A percentile compares a stretch with the other conserved stretches of the same genome.
Conservation (phyloP, 495 filamentous ascomycete genomes). For the Articulospora tetracladia region DNA sequence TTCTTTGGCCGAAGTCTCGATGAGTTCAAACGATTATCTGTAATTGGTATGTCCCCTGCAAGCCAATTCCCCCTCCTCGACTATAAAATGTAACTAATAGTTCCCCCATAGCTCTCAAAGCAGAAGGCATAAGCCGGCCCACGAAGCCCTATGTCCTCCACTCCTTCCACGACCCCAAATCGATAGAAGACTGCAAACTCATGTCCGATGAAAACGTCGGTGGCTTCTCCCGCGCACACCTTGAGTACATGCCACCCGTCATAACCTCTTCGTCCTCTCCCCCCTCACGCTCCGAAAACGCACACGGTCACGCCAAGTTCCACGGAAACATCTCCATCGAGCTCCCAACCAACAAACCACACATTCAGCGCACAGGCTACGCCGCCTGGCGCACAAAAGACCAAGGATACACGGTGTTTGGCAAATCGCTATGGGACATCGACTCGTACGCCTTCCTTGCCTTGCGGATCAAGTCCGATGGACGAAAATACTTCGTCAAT, state of each 20-base stretch:
- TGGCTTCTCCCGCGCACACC: slow-evolving; percentile 68
- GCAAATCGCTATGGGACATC: slow-evolving; percentile 78
- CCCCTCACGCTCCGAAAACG: slow-evolving; percentile 33
- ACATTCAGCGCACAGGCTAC: slow-evolving; percentile 74
- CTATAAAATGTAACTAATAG: not conserved
- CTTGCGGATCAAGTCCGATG: slow-evolving; percentile 86
- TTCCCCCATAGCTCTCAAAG: slow-evolving; percentile 20
- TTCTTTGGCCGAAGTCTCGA: slow-evolving; percentile 28
- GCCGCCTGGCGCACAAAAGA: slow-evolving; percentile 80
- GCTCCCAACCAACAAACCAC: slow-evolving; percentile 67
- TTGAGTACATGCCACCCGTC: slow-evolving; percentile 60
- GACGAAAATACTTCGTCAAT: slow-evolving; percentile 89
- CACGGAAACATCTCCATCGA: slow-evolving; percentile 84
- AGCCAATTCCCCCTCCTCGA: not conserved
- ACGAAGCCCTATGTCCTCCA: slow-evolving; percentile 55
- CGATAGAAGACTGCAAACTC: slow-evolving; percentile 65
- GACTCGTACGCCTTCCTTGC: slow-evolving; percentile 86
- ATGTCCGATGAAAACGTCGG: slow-evolving; percentile 87
- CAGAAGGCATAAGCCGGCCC: slow-evolving; percentile 26
- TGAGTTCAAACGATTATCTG: slow-evolving; percentile 24
- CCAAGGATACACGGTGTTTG: slow-evolving; percentile 64
- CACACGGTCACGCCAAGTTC: slow-evolving; percentile 61
- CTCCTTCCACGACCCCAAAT: slow-evolving; percentile 60
- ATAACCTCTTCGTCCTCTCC: slow-evolving; percentile 17
- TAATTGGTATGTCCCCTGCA: slow-evolving; percentile 13